These are phyloP conservation scores for Rosa rugosa DNA, from an alignment of 306 rosid genomes.

Conservation along the genomic window DNA sequence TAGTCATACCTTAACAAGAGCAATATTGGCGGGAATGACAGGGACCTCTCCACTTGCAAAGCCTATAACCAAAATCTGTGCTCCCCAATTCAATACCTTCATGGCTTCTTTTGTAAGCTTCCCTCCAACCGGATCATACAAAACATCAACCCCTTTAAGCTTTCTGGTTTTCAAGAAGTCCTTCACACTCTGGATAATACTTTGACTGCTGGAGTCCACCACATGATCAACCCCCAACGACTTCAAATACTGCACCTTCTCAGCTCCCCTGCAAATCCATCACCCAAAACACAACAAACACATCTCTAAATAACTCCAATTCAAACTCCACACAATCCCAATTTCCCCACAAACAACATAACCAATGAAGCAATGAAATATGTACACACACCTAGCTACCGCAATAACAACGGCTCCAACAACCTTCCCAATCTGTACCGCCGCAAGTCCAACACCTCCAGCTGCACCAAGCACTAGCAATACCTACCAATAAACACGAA, in stretches of 20 bases:
- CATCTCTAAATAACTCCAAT: neutral
- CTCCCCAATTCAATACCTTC: constrained; percentile 89
- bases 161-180: constrained; percentile 63
- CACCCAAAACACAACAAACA: constrained; percentile 13
- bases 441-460: constrained; percentile 93
- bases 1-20: constrained; percentile 82
- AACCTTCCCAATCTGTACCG: constrained; percentile 89
- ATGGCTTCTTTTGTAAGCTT: constrained; percentile 68
- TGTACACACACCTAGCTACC: constrained; percentile 69
- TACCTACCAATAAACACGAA: constrained; percentile 41
- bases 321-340: neutral
- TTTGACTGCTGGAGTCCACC: constrained; percentile 65
- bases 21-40: constrained; percentile 81
- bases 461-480: constrained; percentile 94
- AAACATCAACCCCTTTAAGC: constrained; percentile 86
- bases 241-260: constrained; percentile 74
- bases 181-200: constrained; percentile 64
- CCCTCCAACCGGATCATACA: constrained; percentile 98
- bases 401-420: constrained; percentile 87
- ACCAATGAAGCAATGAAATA: neutral
- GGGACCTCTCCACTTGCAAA: constrained; percentile 96
- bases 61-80: constrained; percentile 83
- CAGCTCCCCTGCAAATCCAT: constrained; percentile 61
- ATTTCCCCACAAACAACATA: constrained; percentile 2
- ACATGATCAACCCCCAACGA: constrained; percentile 84